phyloP scores from a whole-genome alignment of 208 protist genomes.

The Trypanosoma cruzi region DNA sequence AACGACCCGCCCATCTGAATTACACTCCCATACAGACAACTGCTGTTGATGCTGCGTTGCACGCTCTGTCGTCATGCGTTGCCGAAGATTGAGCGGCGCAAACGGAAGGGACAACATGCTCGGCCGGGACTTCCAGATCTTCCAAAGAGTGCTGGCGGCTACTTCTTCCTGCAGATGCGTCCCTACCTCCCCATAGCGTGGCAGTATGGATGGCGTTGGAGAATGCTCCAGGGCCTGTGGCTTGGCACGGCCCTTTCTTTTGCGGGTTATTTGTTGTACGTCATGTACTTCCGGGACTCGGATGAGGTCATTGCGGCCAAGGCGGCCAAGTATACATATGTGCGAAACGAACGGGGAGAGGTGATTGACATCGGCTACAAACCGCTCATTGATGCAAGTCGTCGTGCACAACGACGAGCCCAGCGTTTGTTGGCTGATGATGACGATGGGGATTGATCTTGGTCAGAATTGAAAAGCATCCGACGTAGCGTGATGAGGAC shows the following conservation, averaged over 20 bases:
- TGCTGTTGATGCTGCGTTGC: constrained; percentile 27
- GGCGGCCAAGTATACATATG: constrained; percentile 83
- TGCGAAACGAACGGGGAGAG: constrained; percentile 77
- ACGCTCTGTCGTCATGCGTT: constrained; percentile 21
- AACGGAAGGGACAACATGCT: constrained; percentile 37
- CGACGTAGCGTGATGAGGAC: too few species aligned
- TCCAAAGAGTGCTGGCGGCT: constrained; percentile 83
- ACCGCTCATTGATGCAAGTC: constrained; percentile 72
- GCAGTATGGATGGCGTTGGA: constrained; percentile 91
- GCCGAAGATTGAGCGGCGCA: constrained; percentile 69
- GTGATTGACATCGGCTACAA: constrained; percentile 90
- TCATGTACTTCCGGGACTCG: constrained; percentile 83
- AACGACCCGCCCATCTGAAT: too few species aligned
- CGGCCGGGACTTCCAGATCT: constrained; percentile 62
- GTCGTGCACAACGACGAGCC: constrained; percentile 53
- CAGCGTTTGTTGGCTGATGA: constrained; percentile 67
- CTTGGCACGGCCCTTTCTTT: constrained; percentile 55
- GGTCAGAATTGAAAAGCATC: not conserved
- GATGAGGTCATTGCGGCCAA: constrained; percentile 67
- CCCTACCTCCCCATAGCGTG: constrained; percentile 72
- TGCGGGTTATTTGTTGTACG: constrained; percentile 57
- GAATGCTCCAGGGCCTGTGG: constrained; percentile 61
- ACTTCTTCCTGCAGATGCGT: constrained; percentile 77
- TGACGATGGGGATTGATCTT: constrained; percentile 34
- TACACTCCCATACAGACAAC: not conserved